Evolutionary conservation across 371 early-diverging fungal species (phyloP).

Genomic region (Mucor indicus): DNA sequence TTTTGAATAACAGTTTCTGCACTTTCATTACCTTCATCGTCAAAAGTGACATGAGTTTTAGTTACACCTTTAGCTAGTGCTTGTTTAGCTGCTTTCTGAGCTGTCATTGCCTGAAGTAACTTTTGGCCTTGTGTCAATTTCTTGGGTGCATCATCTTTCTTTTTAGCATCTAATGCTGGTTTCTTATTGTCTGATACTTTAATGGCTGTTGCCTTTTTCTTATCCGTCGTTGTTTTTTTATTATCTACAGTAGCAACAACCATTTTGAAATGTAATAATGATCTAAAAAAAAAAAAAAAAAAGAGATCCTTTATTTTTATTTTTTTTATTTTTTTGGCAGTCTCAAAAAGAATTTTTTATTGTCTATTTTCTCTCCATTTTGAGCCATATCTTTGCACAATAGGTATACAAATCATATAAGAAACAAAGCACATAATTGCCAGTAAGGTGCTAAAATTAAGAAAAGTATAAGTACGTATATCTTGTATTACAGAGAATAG

Average conservation of each 20-base stretch:
- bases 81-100: slow-evolving; percentile 24
- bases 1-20: slow-evolving; percentile 19
- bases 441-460: not conserved
- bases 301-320: no score
- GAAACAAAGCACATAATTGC: not conserved
- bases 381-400: not conserved
- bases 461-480: not conserved
- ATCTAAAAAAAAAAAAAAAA: no score
- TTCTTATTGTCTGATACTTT: not conserved
- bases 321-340: no score
- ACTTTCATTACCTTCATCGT: slow-evolving; percentile 23
- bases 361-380: not conserved
- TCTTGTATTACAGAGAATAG: no score
- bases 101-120: slow-evolving; percentile 29
- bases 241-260: no score
- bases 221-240: no score
- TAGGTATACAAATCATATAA: not conserved
- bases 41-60: slow-evolving; percentile 21
- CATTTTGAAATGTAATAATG: no score
- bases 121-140: slow-evolving; percentile 29
- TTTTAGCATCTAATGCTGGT: no score
- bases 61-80: slow-evolving; percentile 17
- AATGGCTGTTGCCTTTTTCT: no score
- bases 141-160: slow-evolving; percentile 3
- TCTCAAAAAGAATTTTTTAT: no score